A percentile compares a stretch with the other conserved stretches of the same genome.
These are phyloP conservation scores for Chamaecrista fasciculata DNA, from an alignment of 306 rosid species.

Conservation along the genomic window DNA sequence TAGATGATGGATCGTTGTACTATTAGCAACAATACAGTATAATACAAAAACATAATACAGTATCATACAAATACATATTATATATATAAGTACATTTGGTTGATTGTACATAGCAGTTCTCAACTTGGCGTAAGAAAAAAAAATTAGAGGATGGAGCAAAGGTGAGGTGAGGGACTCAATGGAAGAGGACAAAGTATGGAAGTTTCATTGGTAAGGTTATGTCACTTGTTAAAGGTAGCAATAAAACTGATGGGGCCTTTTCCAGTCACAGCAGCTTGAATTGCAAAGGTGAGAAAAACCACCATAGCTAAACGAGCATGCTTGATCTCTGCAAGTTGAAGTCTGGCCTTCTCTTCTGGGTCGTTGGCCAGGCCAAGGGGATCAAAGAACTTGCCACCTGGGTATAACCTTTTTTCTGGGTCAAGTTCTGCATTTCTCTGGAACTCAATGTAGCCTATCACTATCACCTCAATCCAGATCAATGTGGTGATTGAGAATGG, in stretches of 20 bases:
- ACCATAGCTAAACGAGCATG: conserved; percentile 78
- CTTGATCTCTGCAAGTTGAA: conserved; percentile 82
- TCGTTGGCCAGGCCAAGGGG: conserved; percentile 62
- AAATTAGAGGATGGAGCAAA: conserved; percentile 5
- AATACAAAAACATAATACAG: neutral
- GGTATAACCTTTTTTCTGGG: conserved; percentile 75
- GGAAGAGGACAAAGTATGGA: conserved; percentile 3
- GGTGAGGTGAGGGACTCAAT: neutral
- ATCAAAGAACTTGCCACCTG: conserved; percentile 75
- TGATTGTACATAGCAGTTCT: conserved; percentile 17
- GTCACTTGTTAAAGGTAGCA: conserved; percentile 70
- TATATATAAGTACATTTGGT: conserved; percentile 2
- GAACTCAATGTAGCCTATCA: conserved; percentile 77
- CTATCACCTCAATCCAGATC: conserved; percentile 76
- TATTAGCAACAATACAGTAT: neutral
- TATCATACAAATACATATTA: conserved; percentile 19
- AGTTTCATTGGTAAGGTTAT: neutral
- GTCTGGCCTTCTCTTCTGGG: conserved; percentile 64
- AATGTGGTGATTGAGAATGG: conserved; percentile 65
- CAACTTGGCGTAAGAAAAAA: neutral
- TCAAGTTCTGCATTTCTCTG: conserved; percentile 84
- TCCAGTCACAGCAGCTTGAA: conserved; percentile 76
- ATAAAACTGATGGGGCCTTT: conserved; percentile 69
- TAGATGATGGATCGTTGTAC: neutral
- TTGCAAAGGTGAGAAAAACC: conserved; percentile 68